Base-by-base conservation (phyloP, 306 rosid species). In the Castanea crenata region DNA sequence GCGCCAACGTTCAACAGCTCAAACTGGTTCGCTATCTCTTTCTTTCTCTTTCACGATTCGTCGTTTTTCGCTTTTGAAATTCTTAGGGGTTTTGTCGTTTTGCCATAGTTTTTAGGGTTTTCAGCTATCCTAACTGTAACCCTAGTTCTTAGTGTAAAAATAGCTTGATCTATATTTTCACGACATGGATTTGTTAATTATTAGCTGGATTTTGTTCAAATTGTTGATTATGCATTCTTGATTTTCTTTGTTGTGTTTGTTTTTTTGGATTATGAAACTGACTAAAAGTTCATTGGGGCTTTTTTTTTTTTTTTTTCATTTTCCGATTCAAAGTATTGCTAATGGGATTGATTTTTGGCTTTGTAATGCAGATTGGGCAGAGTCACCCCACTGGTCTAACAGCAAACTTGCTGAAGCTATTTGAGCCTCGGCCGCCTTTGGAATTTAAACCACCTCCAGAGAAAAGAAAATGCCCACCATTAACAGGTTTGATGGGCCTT, bases 331-430 rank as follows among this genome's bases (percentile, higher is more conserved):
- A 58, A 58, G 19, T 69, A 4, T n/a, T 38, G 46, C 11, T 38
- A 38, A 7, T 38, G 46, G 46, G 46, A 67, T 80, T 34, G 52
- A 18, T 31, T 76, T 81, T 23, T 55, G 13, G 13, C 59, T 38
- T 38, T 85, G 75, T 55, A 51, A 49, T 81, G 87, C 89, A 96
- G 99, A 96, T 96, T 79, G 99, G 99, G 74, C 98, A 91, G 92
- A 91, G 97, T 84, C 99, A 96, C 61, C 99, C 99, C 4, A 96
- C 99, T 74, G 99, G 99, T 80, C 90, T 96, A 56, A 96, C 99
- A 3, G 27, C 92, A 74, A 96, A 90, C 61, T 90, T 96, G 20
- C 83, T 96, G 88, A 96, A 92, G 88, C 93, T 96, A n/a, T 96
- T 96, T 73, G 99, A 96, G 86, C 98, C 99, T n/a, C 81, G 99